Base-by-base conservation (phyloP, 2,329 filamentous ascomycete genomes). In the Helotiales sp. region DNA sequence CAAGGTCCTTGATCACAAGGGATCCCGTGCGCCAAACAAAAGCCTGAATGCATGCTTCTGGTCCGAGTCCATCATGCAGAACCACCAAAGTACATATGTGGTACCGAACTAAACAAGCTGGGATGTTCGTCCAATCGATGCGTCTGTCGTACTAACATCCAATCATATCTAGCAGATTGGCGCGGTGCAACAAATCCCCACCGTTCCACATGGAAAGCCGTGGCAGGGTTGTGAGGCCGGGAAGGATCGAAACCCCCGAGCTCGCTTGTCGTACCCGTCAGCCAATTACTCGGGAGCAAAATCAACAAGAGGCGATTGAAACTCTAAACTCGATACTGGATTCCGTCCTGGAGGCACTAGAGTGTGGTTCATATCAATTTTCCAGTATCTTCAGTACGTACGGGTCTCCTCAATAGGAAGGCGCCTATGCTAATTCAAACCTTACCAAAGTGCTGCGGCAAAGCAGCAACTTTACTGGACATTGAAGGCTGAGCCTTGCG, bases 191-290 rank as follows among this genome's bases (percentile, higher is more conserved):
- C 26, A 11, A 30, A 28, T n/a, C 24, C 49, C 49, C 47, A 26
- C 10, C 22, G n/a, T 26, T 28, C 10, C 52, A 57, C 24, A 40
- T 37, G 54, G 32, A 57, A 37, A 30, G 28, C 52, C 37, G 20
- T 24, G 30, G 30, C 28, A 55, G 30, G 30, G 52, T 30, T n/a
- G 49, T 52, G 49, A 17, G 30, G 30, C 49, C 49, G 20, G 52
- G 4, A n/a, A 20, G 28, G 17, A 22, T 24, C 54, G 32, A 57
- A 40, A 57, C 30, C 24, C 30, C 30, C 32, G 54, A 32, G 54
- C 54, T 57, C 54, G 54, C 54, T 57, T 57, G 32, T 57, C 54
- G 54, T 57, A 57, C 32, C 37, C 2, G 17, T 3, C 2, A n/a
- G 26, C 20, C 54, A 57, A 57, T 57, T 32, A 57, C 11, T n/a